Base-by-base conservation (phyloP, 208 protist genomes). In the Lotmaria passim region DNA sequence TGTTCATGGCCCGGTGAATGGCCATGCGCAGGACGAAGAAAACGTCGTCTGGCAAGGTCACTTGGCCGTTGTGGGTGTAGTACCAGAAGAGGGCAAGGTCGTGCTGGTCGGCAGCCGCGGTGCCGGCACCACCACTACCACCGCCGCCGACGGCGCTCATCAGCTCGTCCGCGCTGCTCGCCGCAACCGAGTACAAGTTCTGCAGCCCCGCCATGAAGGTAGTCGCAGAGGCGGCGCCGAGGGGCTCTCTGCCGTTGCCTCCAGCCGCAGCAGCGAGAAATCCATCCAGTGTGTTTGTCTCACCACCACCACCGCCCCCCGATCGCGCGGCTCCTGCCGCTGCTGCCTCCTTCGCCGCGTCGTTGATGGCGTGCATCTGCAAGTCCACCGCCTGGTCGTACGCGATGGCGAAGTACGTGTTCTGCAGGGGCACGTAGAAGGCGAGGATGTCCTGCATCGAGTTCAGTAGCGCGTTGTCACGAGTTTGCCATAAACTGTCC, bases 1-100 rank as follows among this genome's bases (percentile, higher is more conserved):
- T 96, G 79, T 93, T 85, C 44, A 91, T 61, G 15, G 87, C 83
- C 1, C 90, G 87, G 43, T 93, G 90, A 2, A 96, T 28, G 8
- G 90, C 83, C 44, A 93, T 83, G 48, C 90, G 90, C 23, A 96
- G 58, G 43, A 96, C 86, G 62, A 89, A 96, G 66, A 96, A 96
- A 38, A 93, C 75, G 61, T 96, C 90, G 36, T 96, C 90, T 0
- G 83, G 62, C 26, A 95, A 67, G 24, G 86, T 91, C 50, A 93
- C 78, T 5, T 71, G 38, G 11, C 71, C 75, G 44, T 55, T 73
- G 69, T 78, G 65, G 31, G 62, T 75, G 63, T 73, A 82, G 56
- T 84, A 81, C 58, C 64, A 72, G 34, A 69, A 31, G 14, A 78
- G 60, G 14, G 71, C 70, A 12, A 65, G 41, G 43, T 78, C 47